phyloP scores from a whole-genome alignment of 805 yeast genomes.

The Clavispora santaluciae region DNA sequence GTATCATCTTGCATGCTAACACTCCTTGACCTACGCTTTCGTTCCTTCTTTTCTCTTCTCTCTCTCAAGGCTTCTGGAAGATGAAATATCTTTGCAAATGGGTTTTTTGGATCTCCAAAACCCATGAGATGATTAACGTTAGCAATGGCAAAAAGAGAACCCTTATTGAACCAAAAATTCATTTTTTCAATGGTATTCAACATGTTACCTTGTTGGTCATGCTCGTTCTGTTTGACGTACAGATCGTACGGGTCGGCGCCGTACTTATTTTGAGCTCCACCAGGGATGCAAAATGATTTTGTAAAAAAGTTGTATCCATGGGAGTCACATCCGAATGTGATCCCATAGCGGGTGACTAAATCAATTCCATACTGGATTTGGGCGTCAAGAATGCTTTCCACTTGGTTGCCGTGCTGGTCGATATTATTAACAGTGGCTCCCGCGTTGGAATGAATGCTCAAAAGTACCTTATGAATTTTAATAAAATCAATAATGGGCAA shows the following conservation, averaged over 20 bases:
- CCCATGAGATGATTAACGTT: constrained; percentile 73
- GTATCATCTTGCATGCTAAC: constrained; percentile 3
- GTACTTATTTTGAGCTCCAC: constrained; percentile 26
- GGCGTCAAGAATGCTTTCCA: constrained; percentile 35
- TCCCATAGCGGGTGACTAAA: constrained; percentile 59
- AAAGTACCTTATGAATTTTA: constrained; percentile 62
- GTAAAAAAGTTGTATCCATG: constrained; percentile 61
- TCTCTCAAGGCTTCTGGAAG: constrained; percentile 69
- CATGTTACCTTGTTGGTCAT: constrained; percentile 23
- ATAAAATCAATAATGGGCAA: constrained; percentile 58
- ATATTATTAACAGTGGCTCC: constrained; percentile 5
- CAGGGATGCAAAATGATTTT: constrained; percentile 32
- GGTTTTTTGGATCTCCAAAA: constrained; percentile 70
- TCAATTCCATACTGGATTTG: constrained; percentile 52
- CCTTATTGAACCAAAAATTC: constrained; percentile 73
- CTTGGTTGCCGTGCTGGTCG: constrained; percentile 6
- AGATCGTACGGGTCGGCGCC: constrained; percentile 15
- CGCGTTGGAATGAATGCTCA: constrained; percentile 40
- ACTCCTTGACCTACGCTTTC: constrained; percentile 42
- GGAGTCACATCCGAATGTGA: constrained; percentile 64
- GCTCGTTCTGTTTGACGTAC: constrained; percentile 24
- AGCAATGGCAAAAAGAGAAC: constrained; percentile 70
- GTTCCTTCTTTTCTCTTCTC: constrained; percentile 66
- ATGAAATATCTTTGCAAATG: constrained; percentile 70
- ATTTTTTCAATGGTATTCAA: constrained; percentile 38